Evolutionary conservation across 306 rosid genomes (phyloP), one percentile per base, ranked within the genome.

Genomic region (Erythrophleum fordii): DNA sequence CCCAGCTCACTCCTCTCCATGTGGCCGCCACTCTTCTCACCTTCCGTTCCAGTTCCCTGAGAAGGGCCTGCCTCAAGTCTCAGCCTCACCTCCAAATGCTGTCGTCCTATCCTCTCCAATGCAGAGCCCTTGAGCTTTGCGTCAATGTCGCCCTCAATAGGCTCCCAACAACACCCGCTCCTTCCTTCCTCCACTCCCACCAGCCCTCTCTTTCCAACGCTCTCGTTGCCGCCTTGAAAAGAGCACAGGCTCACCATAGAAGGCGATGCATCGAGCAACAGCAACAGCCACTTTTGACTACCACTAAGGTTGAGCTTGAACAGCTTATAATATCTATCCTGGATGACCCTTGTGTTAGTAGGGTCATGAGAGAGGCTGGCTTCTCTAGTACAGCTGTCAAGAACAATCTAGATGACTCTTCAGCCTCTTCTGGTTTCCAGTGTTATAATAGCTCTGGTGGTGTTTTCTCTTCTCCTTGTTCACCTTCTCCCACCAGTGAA

Each of bases 331-430:
- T 96, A 10, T 93, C 98, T 9, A 93, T 96, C 68, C 92, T 96
- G 5, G 99, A 96, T 62, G 99, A 96, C 74, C 99, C 99, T 12
- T 87, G 92, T 82, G 99, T 96, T 31, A 96, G 97, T 75, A 85
- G 98, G 77, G 99, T 96, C 69, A 96, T 96, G 99, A 88, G 97
- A 69, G 99, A 96, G 52, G 99, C 99, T 56, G 97, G 99, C 3
- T 93, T 92, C 73, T 92, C 97, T 0, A 96, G 99, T 69, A 87
- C 91, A 51, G 83, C 85, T 51, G 94, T 93, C 31, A 96, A 96
- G 82, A 86, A 46, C 88, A 91, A 87, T 59, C 56, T 95, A 6
- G 93, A 93, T 28, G 92, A 95, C 53, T 82, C 91, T 37, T 88
- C 90, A 1, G 60, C 85, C 5, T 60, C 89, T 70, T 83, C 94